Base-by-base conservation (phyloP, 768 basidiomycete genomes). In the Mycena capillaripes region DNA sequence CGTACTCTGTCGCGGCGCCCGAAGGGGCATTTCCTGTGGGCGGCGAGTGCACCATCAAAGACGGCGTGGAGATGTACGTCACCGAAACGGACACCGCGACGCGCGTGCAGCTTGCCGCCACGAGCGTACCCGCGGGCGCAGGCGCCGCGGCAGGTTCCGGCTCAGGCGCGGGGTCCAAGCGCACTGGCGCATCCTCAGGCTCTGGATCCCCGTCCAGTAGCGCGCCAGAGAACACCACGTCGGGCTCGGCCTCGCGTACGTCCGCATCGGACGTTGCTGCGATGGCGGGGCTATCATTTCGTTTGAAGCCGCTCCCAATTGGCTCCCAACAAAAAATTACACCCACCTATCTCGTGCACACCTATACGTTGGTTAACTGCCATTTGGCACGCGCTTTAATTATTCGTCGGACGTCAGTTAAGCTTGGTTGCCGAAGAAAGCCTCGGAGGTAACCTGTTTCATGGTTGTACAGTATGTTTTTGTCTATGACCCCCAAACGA, bases 11-110 rank as follows among this genome's bases (percentile, higher is more conserved):
- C 66, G 57, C 71, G 19, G 65, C 42, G 8, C 46, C 30, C 32
- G 64, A 67, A 23, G 66, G 17, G 16, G 62, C 64, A 19, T 61
- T 76, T 6, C 56, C 63, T 10, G 25, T 78, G 17, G 76, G 71
- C 9, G 80, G 79, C 48, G 72, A 73, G 34, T 83, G 83, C 76
- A 69, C 70, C 2, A 73, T 83, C 60, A 30, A 66, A 0, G 72
- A 56, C 52, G 76, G 73, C 10, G 25, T 72, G 12, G 81, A 34
- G 8, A 62, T 75, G 44, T 84, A 83, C 76, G 52, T 29, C 5
- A 59, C 36, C 16, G 68, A 50, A 7, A 78, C 75, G 9, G 81
- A 81, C 62, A 72, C 76, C n/a, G 78, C 73, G 23, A 32, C 57
- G 11, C 63, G 66, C 12, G 75, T 84, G 1, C 79, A 82, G 63